Percentiles rank a stretch among this genome's conserved stretches.
These are phyloP conservation scores for Haematococcus sp. DNA, from an alignment of 139 green algal genomes.

Conservation along the genomic window DNA sequence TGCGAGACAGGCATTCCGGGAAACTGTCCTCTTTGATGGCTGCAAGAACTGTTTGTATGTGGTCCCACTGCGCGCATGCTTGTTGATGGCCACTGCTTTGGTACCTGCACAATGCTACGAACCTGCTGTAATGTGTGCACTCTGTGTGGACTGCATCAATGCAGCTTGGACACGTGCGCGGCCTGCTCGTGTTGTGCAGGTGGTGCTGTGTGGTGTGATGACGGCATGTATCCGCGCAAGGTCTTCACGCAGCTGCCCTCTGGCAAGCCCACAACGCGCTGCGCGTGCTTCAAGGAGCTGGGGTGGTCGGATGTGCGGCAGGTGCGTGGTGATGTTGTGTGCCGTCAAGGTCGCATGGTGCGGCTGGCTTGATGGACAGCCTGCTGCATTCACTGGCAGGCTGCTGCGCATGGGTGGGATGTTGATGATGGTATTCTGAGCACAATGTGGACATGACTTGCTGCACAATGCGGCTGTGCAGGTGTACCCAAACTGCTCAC, in stretches of 20 bases:
- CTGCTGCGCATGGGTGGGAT: no score
- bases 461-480: not conserved
- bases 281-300: conserved; percentile 52
- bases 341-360: not conserved
- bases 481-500: not conserved
- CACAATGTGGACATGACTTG: not conserved
- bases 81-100: no score
- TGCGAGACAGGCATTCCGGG: no score
- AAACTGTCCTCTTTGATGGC: no score
- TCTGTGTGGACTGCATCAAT: no score
- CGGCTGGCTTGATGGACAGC: no score
- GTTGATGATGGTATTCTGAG: no score
- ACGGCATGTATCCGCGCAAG: conserved; percentile 50
- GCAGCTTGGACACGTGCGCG: not conserved
- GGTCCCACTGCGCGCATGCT: no score
- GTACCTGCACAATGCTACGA: no score
- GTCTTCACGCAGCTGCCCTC: conserved; percentile 28
- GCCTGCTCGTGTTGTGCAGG: conserved; percentile 28
- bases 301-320: conserved; percentile 41
- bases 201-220: conserved; percentile 62
- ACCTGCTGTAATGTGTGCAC: no score
- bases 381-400: no score
- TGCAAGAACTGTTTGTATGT: no score
- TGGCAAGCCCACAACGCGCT: conserved; percentile 40
- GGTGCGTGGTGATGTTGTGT: conserved; percentile 15